phyloP scores from a whole-genome alignment of 352 stramenopile genomes.

The Hyaloperonospora brassicae region DNA sequence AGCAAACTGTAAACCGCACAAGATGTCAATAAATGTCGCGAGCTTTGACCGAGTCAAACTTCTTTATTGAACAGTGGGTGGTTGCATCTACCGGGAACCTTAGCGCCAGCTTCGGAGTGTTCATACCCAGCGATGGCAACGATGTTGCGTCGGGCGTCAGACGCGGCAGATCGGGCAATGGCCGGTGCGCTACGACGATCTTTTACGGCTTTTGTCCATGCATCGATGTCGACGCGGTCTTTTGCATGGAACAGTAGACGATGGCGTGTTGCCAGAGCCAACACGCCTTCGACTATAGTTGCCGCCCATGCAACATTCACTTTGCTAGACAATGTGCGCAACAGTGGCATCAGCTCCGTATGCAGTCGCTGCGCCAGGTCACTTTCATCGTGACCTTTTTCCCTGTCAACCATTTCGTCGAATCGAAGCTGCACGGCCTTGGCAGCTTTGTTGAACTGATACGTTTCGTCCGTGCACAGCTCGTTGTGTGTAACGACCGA shows the following conservation, averaged over 20 bases:
- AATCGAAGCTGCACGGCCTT: conserved; percentile 54
- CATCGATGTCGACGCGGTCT: conserved; percentile 46
- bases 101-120: conserved; percentile 46
- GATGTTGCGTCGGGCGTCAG: conserved; percentile 65
- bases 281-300: conserved; percentile 46
- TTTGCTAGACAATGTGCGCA: conserved; percentile 54
- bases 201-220: conserved; percentile 55
- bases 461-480: conserved; percentile 78
- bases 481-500: conserved; percentile 50
- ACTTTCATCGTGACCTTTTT: conserved; percentile 9
- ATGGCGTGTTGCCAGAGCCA: conserved; percentile 44
- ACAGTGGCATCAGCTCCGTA: conserved; percentile 45
- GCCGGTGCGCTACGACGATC: conserved; percentile 37
- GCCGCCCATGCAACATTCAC: conserved; percentile 49
- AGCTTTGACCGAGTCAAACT: conserved; percentile 8
- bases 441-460: conserved; percentile 61
- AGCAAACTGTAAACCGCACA: no score
- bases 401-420: conserved; percentile 21
- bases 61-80: conserved; percentile 76
- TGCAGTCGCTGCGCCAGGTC: conserved; percentile 15
- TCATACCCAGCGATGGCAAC: conserved; percentile 29
- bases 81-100: conserved; percentile 49
- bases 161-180: conserved; percentile 31
- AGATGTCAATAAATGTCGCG: no score
- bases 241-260: conserved; percentile 43